A percentile compares a stretch with the other conserved stretches of the same genome.
Conservation (phyloP, 352 stramenopile species). For the Phytophthora agathidicida region DNA sequence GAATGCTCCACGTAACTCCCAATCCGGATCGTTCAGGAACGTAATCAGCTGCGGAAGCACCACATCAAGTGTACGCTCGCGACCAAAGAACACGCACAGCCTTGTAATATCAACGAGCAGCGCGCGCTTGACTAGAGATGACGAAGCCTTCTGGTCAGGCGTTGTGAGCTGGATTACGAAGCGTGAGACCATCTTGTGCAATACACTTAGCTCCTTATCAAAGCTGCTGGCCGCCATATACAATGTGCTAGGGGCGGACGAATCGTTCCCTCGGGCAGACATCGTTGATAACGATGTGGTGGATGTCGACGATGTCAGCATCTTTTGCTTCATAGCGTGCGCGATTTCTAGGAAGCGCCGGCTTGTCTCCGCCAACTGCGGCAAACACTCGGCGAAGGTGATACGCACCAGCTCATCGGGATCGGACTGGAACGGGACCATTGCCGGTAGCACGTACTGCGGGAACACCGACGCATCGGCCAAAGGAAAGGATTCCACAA, state of each 20-base stretch:
- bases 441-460: constrained; percentile 95
- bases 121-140: constrained; percentile 93
- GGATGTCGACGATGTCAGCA: constrained; percentile 46
- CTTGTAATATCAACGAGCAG: constrained; percentile 95
- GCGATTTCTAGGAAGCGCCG: constrained; percentile 95
- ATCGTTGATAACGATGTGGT: constrained; percentile 43
- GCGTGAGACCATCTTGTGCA: constrained; percentile 94
- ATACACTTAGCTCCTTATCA: constrained; percentile 90
- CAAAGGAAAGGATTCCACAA: constrained; percentile 92
- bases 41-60: constrained; percentile 97
- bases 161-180: constrained; percentile 95
- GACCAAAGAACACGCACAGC: constrained; percentile 97
- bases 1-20: constrained; percentile 85
- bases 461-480: constrained; percentile 97
- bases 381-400: constrained; percentile 95
- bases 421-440: constrained; percentile 91
- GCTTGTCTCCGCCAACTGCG: constrained; percentile 92
- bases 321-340: constrained; percentile 85
- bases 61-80: constrained; percentile 94
- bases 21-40: constrained; percentile 97
- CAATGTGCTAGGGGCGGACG: constrained; percentile 27
- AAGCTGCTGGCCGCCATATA: constrained; percentile 90
- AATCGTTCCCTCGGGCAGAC: constrained; percentile 45
- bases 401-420: constrained; percentile 93
- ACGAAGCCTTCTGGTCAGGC: constrained; percentile 89